Evolutionary conservation across 139 green algal species (phyloP).

Genomic region (Monoraphidium neglectum): DNA sequence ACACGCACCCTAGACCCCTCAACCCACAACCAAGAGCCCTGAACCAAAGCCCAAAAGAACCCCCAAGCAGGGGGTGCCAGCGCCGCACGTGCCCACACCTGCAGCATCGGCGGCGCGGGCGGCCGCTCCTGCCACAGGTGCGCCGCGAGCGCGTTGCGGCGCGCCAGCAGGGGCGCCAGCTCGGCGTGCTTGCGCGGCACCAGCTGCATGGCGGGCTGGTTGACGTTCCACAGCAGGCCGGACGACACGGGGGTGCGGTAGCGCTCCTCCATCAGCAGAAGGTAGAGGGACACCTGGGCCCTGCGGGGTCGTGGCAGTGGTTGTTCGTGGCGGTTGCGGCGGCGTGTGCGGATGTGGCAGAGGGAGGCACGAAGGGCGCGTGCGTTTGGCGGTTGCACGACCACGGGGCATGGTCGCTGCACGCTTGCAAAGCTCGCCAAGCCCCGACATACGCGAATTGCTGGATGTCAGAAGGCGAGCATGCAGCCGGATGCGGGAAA

Average conservation of each 20-base stretch:
- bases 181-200: slow-evolving; percentile 36
- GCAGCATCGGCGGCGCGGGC: slow-evolving; percentile 15
- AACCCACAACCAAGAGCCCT: neutral
- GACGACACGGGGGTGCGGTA: slow-evolving; percentile 50
- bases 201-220: slow-evolving; percentile 26
- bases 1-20: too few relatives aligned
- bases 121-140: slow-evolving; percentile 41
- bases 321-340: too few relatives aligned
- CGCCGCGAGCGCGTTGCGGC: slow-evolving; percentile 66
- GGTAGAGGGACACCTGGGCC: slow-evolving; percentile 84
- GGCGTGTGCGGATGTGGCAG: too few relatives aligned
- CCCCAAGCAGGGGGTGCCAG: neutral
- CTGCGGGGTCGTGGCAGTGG: neutral
- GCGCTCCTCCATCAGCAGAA: slow-evolving; percentile 81
- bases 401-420: too few relatives aligned
- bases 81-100: neutral
- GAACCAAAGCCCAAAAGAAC: neutral
- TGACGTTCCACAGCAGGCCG: slow-evolving; percentile 78
- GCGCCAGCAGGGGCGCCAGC: slow-evolving; percentile 59
- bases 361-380: too few relatives aligned
- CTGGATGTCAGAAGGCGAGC: too few relatives aligned
- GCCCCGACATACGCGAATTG: too few relatives aligned
- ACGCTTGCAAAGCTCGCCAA: too few relatives aligned
- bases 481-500: too few relatives aligned
- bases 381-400: too few relatives aligned